A percentile compares a stretch with the other conserved stretches of the same genome.
Evolutionary conservation across 257 asterid genomes (phyloP).

Genomic region (Petrea volubilis): DNA sequence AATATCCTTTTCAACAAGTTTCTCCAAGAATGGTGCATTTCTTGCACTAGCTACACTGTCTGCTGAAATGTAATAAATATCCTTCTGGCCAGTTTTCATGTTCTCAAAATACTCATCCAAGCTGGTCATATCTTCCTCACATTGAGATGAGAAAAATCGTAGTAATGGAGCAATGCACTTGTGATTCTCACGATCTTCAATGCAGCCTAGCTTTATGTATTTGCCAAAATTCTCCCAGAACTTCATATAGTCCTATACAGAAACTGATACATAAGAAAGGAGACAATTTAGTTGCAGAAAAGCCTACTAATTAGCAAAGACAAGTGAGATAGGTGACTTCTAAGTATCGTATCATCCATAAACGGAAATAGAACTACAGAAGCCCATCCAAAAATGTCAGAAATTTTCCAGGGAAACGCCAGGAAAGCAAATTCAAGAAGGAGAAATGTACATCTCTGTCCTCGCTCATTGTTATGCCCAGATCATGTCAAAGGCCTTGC

Average conservation of each 20-base stretch:
- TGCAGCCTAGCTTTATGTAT: constrained; percentile 86
- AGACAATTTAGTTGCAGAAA: not conserved
- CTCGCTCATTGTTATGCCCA: constrained; percentile 90
- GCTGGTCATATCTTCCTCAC: constrained; percentile 79
- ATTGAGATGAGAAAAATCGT: constrained; percentile 89
- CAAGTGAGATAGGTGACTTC: too few relatives aligned
- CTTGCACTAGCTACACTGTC: constrained; percentile 91
- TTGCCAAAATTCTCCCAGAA: constrained; percentile 96
- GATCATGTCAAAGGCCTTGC: constrained; percentile 99
- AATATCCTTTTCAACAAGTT: constrained; percentile 80
- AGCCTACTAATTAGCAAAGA: not conserved
- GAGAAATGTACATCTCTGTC: constrained; percentile 58
- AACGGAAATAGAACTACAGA: constrained; percentile 11
- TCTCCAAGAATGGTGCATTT: constrained; percentile 95
- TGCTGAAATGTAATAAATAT: constrained; percentile 82
- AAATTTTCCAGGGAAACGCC: not conserved
- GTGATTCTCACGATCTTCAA: constrained; percentile 97
- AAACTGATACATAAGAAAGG: constrained; percentile 11
- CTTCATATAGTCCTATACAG: constrained; percentile 71
- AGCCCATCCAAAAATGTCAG: not conserved
- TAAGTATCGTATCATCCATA: too few relatives aligned
- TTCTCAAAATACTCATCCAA: constrained; percentile 92
- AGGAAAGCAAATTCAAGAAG: constrained; percentile 1
- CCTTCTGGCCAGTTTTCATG: constrained; percentile 92
- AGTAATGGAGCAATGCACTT: constrained; percentile 93